Evolutionary conservation across 1,284 basidiomycete species (phyloP).

Genomic region (Apiotrichum domesticum): DNA sequence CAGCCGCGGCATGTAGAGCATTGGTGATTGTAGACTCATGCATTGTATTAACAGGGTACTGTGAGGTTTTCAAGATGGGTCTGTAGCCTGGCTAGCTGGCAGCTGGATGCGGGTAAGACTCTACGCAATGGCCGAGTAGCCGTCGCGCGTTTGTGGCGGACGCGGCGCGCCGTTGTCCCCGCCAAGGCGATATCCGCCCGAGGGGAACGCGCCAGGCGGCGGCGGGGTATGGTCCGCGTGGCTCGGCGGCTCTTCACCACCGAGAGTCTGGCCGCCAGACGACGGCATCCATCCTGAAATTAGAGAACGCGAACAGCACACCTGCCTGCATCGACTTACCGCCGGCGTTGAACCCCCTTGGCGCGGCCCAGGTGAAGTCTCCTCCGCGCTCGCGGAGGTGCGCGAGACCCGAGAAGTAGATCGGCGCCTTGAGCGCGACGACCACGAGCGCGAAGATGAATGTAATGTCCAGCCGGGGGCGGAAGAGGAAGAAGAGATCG

Average conservation of each 20-base stretch:
- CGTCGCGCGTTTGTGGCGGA: constrained; percentile 19
- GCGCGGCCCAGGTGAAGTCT: constrained; percentile 20
- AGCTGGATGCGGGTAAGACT: neutral
- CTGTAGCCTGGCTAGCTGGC: no score
- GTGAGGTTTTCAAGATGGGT: neutral
- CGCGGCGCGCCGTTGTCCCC: constrained; percentile 23
- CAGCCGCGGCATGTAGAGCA: constrained; percentile 35
- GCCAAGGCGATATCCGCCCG: constrained; percentile 29
- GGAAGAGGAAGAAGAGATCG: constrained; percentile 25
- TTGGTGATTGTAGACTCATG: constrained; percentile 15
- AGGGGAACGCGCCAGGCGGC: constrained; percentile 21
- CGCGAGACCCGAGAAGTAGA: constrained; percentile 29
- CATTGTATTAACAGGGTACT: constrained; percentile 19
- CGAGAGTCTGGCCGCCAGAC: neutral
- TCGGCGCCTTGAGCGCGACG: constrained; percentile 29
- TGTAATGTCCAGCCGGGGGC: neutral
- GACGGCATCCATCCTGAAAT: constrained; percentile 6
- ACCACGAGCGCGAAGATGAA: constrained; percentile 21
- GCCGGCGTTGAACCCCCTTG: neutral
- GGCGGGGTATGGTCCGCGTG: neutral
- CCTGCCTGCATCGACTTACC: neutral
- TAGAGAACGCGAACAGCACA: neutral
- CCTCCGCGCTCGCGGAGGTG: constrained; percentile 33
- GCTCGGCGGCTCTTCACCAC: neutral
- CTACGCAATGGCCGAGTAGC: constrained; percentile 31